Percentiles rank a stretch among this genome's conserved stretches.
These are phyloP conservation scores for Mrakia gelida DNA, from an alignment of 768 basidiomycete genomes.

Conservation along the genomic window DNA sequence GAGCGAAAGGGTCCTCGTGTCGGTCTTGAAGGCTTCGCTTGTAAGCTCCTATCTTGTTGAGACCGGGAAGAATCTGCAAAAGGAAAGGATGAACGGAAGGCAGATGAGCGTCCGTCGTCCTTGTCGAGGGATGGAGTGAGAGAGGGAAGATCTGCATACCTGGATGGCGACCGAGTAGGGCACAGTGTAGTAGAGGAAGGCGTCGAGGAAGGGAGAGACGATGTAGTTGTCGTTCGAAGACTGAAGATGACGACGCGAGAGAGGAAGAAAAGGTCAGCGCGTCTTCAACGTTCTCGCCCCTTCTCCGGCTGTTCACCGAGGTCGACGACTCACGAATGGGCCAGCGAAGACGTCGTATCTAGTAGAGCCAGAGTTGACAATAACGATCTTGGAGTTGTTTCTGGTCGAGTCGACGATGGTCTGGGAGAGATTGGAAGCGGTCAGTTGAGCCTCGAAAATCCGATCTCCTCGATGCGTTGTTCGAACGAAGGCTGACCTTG, in stretches of 20 bases:
- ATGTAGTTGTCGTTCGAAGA: constrained; percentile 71
- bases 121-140: too few species aligned
- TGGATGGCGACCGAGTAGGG: constrained; percentile 51
- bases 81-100: too few species aligned
- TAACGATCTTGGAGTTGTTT: constrained; percentile 58
- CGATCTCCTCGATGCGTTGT: too few species aligned
- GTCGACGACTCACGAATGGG: background rate
- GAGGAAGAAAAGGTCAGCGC: too few species aligned
- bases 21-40: background rate
- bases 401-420: background rate
- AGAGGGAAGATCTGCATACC: too few species aligned
- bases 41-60: constrained; percentile 11
- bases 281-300: too few species aligned
- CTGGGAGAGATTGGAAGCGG: too few species aligned
- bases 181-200: constrained; percentile 59
- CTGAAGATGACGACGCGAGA: constrained; percentile 58
- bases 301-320: too few species aligned
- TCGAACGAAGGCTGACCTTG: background rate
- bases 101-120: too few species aligned
- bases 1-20: background rate
- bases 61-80: constrained; percentile 47
- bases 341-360: constrained; percentile 60
- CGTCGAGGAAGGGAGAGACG: constrained; percentile 63
- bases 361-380: constrained; percentile 60
- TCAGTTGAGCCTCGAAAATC: too few species aligned